These are phyloP conservation scores for Elsinoe perseae DNA, from an alignment of 2,329 filamentous ascomycete genomes.

Conservation along the genomic window DNA sequence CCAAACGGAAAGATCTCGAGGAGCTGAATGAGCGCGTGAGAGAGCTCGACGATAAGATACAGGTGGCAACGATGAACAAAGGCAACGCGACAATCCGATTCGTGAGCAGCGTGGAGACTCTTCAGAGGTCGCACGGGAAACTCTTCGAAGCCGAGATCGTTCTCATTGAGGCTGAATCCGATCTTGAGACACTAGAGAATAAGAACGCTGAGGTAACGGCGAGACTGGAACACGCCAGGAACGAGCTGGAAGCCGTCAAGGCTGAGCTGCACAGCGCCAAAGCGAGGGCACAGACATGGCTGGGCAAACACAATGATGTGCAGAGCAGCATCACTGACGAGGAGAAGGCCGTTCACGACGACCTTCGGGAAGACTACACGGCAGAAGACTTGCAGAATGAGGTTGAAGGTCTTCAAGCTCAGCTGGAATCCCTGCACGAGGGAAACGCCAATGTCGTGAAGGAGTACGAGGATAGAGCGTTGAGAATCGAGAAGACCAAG, in stretches of 20 bases:
- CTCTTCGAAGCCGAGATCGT: conserved; percentile 63
- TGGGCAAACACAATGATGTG: conserved; percentile 20
- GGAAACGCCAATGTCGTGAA: conserved; percentile 67
- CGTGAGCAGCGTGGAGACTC: conserved; percentile 52
- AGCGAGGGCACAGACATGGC: conserved; percentile 18
- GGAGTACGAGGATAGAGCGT: conserved; percentile 66
- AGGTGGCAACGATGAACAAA: conserved; percentile 27
- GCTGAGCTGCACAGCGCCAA: conserved; percentile 24
- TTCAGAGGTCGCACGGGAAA: conserved; percentile 55
- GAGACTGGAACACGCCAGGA: conserved; percentile 42
- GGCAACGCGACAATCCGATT: conserved; percentile 45
- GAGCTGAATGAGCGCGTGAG: conserved; percentile 42
- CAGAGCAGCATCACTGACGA: conserved; percentile 23
- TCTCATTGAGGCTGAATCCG: conserved; percentile 73
- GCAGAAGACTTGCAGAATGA: conserved; percentile 61
- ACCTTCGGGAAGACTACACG: conserved; percentile 25
- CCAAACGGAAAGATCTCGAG: conserved; percentile 34
- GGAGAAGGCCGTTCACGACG: conserved; percentile 22
- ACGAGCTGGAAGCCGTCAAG: conserved; percentile 33
- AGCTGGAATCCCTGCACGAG: conserved; percentile 71
- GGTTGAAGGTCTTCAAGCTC: conserved; percentile 64
- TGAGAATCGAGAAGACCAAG: conserved; percentile 60
- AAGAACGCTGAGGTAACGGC: conserved; percentile 55
- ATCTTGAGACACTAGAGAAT: conserved; percentile 59
- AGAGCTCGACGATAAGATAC: conserved; percentile 39